phyloP scores from a whole-genome alignment of 495 filamentous ascomycete genomes.

The Letharia columbiana region DNA sequence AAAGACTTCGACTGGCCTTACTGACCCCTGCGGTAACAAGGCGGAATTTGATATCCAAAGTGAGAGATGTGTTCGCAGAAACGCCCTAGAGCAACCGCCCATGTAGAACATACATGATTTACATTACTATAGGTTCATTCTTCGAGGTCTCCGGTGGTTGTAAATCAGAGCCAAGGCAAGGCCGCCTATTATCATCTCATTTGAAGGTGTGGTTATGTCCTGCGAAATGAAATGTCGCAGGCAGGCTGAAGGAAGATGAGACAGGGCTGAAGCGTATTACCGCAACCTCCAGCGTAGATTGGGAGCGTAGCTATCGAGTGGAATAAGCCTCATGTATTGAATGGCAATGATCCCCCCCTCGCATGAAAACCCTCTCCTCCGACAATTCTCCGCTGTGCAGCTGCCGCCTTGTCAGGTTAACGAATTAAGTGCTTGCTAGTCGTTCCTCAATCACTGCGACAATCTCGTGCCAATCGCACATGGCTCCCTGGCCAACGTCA shows the following conservation, averaged over 20 bases:
- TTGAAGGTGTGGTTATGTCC: background rate
- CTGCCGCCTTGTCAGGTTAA: background rate
- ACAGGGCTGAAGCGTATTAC: no score
- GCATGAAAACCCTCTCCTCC: background rate
- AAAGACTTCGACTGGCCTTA: background rate
- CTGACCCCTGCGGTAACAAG: background rate
- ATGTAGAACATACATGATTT: background rate
- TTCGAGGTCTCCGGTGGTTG: background rate
- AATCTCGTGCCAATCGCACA: constrained; percentile 69
- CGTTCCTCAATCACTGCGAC: constrained; percentile 46
- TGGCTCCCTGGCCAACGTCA: constrained; percentile 65
- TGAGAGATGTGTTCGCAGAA: background rate
- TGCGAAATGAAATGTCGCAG: background rate
- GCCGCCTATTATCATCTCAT: background rate
- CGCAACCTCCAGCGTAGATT: no score
- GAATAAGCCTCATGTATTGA: no score
- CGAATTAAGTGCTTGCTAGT: constrained; percentile 8
- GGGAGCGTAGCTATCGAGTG: no score
- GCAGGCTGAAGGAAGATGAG: background rate
- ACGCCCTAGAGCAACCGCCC: background rate
- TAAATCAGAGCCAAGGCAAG: background rate
- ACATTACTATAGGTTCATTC: background rate
- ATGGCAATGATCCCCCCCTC: background rate
- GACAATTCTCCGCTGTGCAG: background rate
- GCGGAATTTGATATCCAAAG: background rate